Percentiles rank a stretch among this genome's conserved stretches.
Conservation (phyloP, 805 yeast genomes). For the Groenewaldozyma tartarivorans region DNA sequence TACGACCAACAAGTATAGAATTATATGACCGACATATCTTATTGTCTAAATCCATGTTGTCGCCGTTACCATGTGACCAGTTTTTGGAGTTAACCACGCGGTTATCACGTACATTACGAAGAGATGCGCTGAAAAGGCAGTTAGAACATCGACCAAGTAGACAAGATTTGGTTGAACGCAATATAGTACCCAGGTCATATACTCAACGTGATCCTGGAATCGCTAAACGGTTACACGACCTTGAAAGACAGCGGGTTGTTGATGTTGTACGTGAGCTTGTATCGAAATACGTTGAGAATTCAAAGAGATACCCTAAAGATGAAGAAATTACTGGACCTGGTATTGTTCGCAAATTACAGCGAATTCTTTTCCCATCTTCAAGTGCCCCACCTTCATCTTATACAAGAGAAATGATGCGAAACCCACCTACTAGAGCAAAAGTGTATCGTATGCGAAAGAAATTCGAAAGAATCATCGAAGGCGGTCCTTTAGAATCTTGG, state of each 20-base stretch:
- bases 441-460: constrained; percentile 13
- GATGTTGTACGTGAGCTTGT: constrained; percentile 11
- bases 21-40: constrained; percentile 19
- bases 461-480: constrained; percentile 12
- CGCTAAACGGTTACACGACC: constrained; percentile 11
- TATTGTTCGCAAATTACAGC: constrained; percentile 13
- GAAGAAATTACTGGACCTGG: constrained; percentile 10
- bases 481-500: neutral
- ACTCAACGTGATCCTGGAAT: constrained; percentile 6
- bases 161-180: constrained; percentile 20
- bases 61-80: constrained; percentile 16
- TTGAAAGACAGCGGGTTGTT: constrained; percentile 19
- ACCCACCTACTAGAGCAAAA: constrained; percentile 18
- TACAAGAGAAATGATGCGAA: constrained; percentile 1
- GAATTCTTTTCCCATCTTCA: neutral
- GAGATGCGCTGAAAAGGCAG: constrained; percentile 16
- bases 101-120: constrained; percentile 13
- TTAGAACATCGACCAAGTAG: constrained; percentile 19
- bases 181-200: constrained; percentile 17
- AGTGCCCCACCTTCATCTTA: neutral
- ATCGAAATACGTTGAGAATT: constrained; percentile 14
- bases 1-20: constrained; percentile 18
- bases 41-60: constrained; percentile 12
- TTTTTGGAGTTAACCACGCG: constrained; percentile 12
- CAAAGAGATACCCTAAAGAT: constrained; percentile 12